phyloP scores from a whole-genome alignment of 83 land plant species.

The Diphasiastrum complanatum region DNA sequence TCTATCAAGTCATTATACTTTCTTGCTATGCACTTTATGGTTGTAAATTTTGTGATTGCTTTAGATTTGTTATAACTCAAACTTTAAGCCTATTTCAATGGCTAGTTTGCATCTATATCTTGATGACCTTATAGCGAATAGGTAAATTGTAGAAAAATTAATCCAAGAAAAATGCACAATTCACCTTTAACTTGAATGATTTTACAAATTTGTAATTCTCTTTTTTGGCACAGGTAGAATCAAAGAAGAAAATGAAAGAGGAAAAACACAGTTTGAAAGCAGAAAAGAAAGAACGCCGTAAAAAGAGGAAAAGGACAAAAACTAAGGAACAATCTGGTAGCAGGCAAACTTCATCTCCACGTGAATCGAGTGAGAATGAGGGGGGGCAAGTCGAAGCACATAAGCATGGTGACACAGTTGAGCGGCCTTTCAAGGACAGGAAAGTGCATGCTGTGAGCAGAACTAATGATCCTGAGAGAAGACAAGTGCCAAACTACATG shows the following conservation, averaged over 20 bases:
- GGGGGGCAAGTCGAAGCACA: slow-evolving; percentile 1
- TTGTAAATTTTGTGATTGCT: too few relatives aligned
- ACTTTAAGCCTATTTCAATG: too few relatives aligned
- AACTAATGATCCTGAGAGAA: too few relatives aligned
- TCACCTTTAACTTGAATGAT: neutral
- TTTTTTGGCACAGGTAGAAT: slow-evolving; percentile 15
- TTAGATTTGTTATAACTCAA: too few relatives aligned
- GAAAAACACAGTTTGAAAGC: slow-evolving; percentile 18
- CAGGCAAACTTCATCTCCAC: slow-evolving; percentile 5
- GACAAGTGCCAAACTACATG: too few relatives aligned
- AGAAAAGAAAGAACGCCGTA: slow-evolving; percentile 19
- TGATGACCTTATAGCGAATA: too few relatives aligned
- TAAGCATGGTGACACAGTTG: neutral
- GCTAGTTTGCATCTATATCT: too few relatives aligned
- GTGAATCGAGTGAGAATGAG: neutral
- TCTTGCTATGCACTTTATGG: too few relatives aligned
- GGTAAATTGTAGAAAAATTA: too few relatives aligned
- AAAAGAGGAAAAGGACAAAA: slow-evolving; percentile 1
- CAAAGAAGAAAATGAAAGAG: slow-evolving; percentile 30
- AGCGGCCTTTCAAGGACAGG: too few relatives aligned
- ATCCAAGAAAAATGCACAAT: neutral
- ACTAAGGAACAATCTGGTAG: slow-evolving; percentile 2
- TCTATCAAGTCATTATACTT: too few relatives aligned
- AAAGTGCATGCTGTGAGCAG: too few relatives aligned
- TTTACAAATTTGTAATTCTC: neutral